A percentile compares a stretch with the other conserved stretches of the same genome.
These are phyloP conservation scores for Amniculicola lignicola DNA, from an alignment of 495 filamentous ascomycete species.

Conservation along the genomic window DNA sequence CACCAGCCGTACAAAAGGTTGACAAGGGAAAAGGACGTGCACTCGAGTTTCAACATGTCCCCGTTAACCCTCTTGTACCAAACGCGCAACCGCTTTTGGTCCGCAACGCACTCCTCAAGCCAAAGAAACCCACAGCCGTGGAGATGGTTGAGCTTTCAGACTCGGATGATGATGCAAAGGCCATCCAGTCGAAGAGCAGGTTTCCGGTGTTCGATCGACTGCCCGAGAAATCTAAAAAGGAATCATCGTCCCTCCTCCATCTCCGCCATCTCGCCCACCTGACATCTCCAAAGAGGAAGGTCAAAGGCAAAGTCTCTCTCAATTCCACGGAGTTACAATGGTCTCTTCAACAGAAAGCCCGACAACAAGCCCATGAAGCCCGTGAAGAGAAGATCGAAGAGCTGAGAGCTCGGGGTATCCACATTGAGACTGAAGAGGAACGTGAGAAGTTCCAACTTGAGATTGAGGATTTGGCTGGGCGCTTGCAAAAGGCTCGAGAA, in stretches of 20 bases:
- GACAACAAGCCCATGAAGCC: slow-evolving; percentile 75
- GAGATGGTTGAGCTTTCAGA: slow-evolving; percentile 42
- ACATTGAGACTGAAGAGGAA: slow-evolving; percentile 84
- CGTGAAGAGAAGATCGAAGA: slow-evolving; percentile 74
- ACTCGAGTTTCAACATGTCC: slow-evolving; percentile 25
- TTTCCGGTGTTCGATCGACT: slow-evolving; percentile 68
- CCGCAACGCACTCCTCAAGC: background rate
- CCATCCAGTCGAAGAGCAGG: slow-evolving; percentile 47
- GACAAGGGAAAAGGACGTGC: slow-evolving; percentile 51
- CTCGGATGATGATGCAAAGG: slow-evolving; percentile 67
- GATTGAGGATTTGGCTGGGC: slow-evolving; percentile 82
- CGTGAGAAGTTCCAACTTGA: slow-evolving; percentile 72
- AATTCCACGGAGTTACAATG: slow-evolving; percentile 66
- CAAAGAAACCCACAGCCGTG: background rate
- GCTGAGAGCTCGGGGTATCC: slow-evolving; percentile 71
- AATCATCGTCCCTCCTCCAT: slow-evolving; percentile 62
- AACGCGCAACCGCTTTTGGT: slow-evolving; percentile 28
- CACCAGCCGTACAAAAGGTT: slow-evolving; percentile 33
- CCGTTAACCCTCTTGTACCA: slow-evolving; percentile 27
- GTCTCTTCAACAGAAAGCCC: slow-evolving; percentile 63
- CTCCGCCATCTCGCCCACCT: slow-evolving; percentile 74
- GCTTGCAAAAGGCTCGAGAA: slow-evolving; percentile 73
- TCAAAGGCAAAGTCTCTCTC: slow-evolving; percentile 51
- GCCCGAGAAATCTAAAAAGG: slow-evolving; percentile 54
- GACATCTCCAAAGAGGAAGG: slow-evolving; percentile 57